Base-by-base conservation (phyloP, 2,329 filamentous ascomycete genomes). In the Cladosporium sp. region DNA sequence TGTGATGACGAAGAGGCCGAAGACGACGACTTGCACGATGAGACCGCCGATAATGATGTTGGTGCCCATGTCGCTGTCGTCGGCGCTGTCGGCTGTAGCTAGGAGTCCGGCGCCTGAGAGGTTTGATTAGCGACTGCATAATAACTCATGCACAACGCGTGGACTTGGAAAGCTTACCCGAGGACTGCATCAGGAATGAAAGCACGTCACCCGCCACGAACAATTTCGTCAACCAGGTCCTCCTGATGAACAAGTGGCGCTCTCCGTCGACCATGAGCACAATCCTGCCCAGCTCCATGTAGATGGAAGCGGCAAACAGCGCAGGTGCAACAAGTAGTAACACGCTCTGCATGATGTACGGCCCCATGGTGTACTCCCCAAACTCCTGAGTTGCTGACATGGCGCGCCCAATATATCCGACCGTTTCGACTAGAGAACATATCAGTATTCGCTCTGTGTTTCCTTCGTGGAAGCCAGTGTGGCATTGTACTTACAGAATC, bases 391-490 rank as follows among this genome's bases (percentile, higher is more conserved):
- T 62, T 0, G 77, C 74, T 0, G 81, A 81, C 26, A 83, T 69
- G 5, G 80, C 74, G 62, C 85, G 82, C 14, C 80, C 83, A 46
- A 84, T 72, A 69, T 86, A 86, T 18, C 85, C 85, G 23, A 86
- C 75, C 0, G 76, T 73, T 69, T 86, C 83, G 71, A 85, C 83
- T 85, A 4, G 1, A 28, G 10, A 16, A 2, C 26, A 8, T 37
- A 11, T 57, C 21, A 57, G 53, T 28, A 26, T 3, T 21, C 3
- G 33, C 31, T 7, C 29, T 23, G 52, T 62, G 40, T 31, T 35
- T 18, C 31, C 4, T 29, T 33, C 5, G 49, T 2, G 2, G 2
- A 21, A 52, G 49, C 40, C 8, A 46, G 40, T 21, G 10, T 23
- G 40, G 11, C n/a, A 14, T 14, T 28, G 23, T 6, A 73, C 75